Base-by-base conservation (phyloP, 352 stramenopile genomes). In the Elongisporangium undulatum region DNA sequence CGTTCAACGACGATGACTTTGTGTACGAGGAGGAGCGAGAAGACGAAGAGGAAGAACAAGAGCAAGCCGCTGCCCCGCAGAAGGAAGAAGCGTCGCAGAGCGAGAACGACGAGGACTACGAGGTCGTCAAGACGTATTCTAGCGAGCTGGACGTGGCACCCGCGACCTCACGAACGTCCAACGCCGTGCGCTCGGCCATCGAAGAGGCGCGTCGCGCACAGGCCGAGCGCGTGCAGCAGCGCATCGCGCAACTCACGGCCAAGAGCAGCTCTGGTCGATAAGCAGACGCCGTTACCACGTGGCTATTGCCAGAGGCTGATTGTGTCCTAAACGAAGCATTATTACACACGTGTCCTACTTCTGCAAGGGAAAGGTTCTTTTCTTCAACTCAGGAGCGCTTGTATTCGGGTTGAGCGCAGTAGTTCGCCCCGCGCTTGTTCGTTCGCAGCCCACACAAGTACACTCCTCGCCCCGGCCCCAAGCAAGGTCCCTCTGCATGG, bases 231-330 rank as follows among this genome's bases (percentile, higher is more conserved):
- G 73, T 90, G 17, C 61, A 87, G 54, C 64, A 71, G 45, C 83
- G 83, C 20, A 87, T 93, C 63, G 72, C 79, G 1, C 77, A 86
- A 52, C 77, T 93, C 12, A 51, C 64, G 23, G 71, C 72, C 56
- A 73, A 61, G 34, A 45, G 34, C 34, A 45, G 34, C 34, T 45
- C 34, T 4, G 10, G 34, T 45, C 7, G 34, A 45, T 45, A 45
- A 45, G 13, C 13, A 17, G 34, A 0, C 10, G 13, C 1, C 10
- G 1, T 4, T 17, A 17, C 29, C 29, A 41, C 26, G 6, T 45
- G 34, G 34, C 34, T 45, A 45, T 8, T 10, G 34, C 34, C 34
- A 45, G 34, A 17, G 34, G 7, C 34, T 17, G 34, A 5, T 2
- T 45, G 10, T 17, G 34, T 45, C 34, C 34, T 45, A 45, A 45